Evolutionary conservation across 306 rosid species (phyloP), one percentile per base, ranked within the genome.

Genomic region (Inga oerstediana): DNA sequence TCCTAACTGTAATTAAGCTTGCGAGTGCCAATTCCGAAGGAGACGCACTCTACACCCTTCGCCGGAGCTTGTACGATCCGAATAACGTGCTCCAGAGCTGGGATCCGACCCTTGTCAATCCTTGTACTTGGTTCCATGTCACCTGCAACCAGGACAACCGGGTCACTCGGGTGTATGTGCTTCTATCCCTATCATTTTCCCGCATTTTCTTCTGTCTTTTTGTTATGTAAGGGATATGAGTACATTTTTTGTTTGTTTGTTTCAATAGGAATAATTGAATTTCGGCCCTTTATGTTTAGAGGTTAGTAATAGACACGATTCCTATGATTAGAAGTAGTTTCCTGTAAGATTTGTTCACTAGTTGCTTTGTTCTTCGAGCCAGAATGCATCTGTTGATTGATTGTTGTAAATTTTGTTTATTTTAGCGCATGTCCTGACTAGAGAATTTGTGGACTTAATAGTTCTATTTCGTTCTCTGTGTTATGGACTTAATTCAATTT

Each of bases 51-150:
- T 91, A 88, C 77, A 88, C 95, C 44, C 90, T 95, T 20, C 88
- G 94, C 27, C 87, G 90, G 73, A 93, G 97, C 89, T 84, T 95
- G 7, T 85, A 90, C 39, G 98, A 95, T 91, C 98, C 98, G 0
- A 93, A 88, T 81, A 91, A 91, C 85, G 92, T 92, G 4, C 98
- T 95, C 52, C 97, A 93, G 85, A 95, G 98, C 85, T 95, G 98
- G 98, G 98, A 93, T 90, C 94, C 98, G 22, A 95, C 95, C 17
- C 97, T 93, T 41, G 98, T 95, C 10, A 92, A 93, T 56, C 98
- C 98, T 34, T 95, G 98, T 80, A 95, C 98, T 58, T 95, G 98
- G 98, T 95, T 93, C 85, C 98, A 95, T 73, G 89, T 95, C 84
- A 93, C 98, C 84, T 95, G 98, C 83, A 93, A 95, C 85, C 97